These are phyloP conservation scores for Phytophthora constricta DNA, from an alignment of 352 stramenopile species.

Conservation along the genomic window DNA sequence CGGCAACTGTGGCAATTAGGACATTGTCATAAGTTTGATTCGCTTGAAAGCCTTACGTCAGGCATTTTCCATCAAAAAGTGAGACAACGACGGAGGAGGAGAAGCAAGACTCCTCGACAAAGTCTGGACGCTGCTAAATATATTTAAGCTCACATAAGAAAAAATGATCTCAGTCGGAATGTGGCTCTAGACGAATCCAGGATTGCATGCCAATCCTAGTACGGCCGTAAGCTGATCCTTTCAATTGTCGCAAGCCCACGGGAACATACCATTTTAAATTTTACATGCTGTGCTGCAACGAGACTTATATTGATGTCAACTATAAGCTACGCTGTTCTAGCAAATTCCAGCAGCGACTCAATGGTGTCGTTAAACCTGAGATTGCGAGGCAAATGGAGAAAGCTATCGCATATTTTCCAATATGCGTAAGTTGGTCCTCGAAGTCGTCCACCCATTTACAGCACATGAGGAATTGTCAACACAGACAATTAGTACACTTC, in stretches of 20 bases:
- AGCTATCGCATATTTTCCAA: constrained; percentile 6
- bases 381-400: too few relatives aligned
- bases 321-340: constrained; percentile 22
- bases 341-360: constrained; percentile 21
- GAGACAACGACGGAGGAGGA: too few relatives aligned
- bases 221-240: constrained; percentile 32
- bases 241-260: constrained; percentile 26
- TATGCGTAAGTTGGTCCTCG: constrained; percentile 32
- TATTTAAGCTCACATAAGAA: constrained; percentile 26
- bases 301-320: constrained; percentile 30
- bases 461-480: constrained; percentile 25
- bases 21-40: constrained; percentile 6
- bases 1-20: not conserved
- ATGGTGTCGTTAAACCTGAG: constrained; percentile 6
- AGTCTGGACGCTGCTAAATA: constrained; percentile 33
- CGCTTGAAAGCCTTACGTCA: constrained; percentile 18
- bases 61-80: constrained; percentile 10
- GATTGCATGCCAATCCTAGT: constrained; percentile 28
- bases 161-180: constrained; percentile 31
- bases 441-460: constrained; percentile 25
- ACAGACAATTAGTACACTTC: constrained; percentile 42
- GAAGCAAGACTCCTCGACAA: constrained; percentile 11
- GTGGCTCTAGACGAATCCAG: constrained; percentile 39
- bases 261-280: constrained; percentile 41
- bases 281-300: constrained; percentile 34